These are phyloP conservation scores for Cladosporium sp. DNA, from an alignment of 2,329 filamentous ascomycete genomes.

Conservation along the genomic window DNA sequence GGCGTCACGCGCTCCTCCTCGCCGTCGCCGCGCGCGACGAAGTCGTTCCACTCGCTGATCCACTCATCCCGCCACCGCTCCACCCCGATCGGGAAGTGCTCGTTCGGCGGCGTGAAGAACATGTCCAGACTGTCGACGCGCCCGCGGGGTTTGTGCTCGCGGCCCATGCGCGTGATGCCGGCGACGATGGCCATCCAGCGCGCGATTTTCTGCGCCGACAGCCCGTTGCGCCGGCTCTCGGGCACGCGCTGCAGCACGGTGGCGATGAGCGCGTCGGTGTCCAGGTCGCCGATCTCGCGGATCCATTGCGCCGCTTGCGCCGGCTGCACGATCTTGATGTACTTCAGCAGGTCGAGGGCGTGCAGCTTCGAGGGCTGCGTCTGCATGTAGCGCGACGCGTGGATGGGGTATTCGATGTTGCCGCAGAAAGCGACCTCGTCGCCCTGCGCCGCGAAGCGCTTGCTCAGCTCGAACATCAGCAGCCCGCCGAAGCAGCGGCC, in stretches of 20 bases:
- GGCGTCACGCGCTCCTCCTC: background rate
- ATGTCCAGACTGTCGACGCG: background rate
- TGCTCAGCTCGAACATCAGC: slow-evolving; percentile 53
- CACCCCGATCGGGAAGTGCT: background rate
- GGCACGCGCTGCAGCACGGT: background rate
- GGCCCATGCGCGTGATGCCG: background rate
- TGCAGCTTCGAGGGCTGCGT: background rate
- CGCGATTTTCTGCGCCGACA: background rate
- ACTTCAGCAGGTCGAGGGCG: background rate
- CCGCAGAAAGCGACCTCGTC: slow-evolving; percentile 1
- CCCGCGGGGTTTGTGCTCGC: background rate
- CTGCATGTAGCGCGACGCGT: background rate
- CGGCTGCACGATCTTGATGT: background rate
- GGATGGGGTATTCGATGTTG: background rate
- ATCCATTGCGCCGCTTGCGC: background rate
- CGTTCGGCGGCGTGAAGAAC: background rate
- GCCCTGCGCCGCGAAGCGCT: slow-evolving; percentile 41
- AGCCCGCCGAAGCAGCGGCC: slow-evolving; percentile 55
- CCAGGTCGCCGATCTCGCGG: background rate
- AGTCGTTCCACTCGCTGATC: background rate
- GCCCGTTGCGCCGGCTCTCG: background rate
- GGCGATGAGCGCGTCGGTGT: background rate
- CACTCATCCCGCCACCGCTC: background rate
- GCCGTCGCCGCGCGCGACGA: background rate
- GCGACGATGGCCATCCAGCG: background rate